Evolutionary conservation across 257 asterid species (phyloP).

Genomic region (Solanum megistacrolobum): DNA sequence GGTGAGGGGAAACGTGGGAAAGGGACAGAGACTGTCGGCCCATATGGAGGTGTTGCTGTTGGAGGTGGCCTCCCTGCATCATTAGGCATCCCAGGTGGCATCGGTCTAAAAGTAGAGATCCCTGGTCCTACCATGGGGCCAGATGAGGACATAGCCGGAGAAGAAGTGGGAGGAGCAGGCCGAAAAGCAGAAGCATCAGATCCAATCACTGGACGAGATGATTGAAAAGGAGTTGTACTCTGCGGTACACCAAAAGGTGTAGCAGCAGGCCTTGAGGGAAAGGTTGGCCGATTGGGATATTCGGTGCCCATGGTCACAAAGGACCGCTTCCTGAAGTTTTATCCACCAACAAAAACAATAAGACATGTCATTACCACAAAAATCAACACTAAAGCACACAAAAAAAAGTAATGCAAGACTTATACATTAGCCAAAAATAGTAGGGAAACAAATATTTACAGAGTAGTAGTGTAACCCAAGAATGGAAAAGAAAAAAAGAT

Average conservation of each 20-base stretch:
- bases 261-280: conserved; percentile 42
- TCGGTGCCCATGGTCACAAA: conserved; percentile 57
- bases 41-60: conserved; percentile 27
- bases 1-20: conserved; percentile 42
- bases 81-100: conserved; percentile 23
- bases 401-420: not conserved
- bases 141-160: not conserved
- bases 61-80: conserved; percentile 40
- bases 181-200: conserved; percentile 13
- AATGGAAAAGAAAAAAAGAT: not conserved
- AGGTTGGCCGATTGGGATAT: conserved; percentile 45
- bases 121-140: conserved; percentile 5
- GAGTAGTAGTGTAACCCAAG: not conserved
- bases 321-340: conserved; percentile 23
- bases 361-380: not conserved
- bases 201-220: conserved; percentile 35
- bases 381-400: not conserved
- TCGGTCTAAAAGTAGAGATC: conserved; percentile 36
- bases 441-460: not conserved
- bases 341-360: not conserved
- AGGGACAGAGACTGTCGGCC: conserved; percentile 38
- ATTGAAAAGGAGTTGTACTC: conserved; percentile 40
- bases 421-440: not conserved
- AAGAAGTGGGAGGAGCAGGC: not conserved
- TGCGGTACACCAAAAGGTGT: conserved; percentile 46